These are phyloP conservation scores for Vaccinium myrtillus DNA, from an alignment of 148 eudicot genomes.

Conservation along the genomic window DNA sequence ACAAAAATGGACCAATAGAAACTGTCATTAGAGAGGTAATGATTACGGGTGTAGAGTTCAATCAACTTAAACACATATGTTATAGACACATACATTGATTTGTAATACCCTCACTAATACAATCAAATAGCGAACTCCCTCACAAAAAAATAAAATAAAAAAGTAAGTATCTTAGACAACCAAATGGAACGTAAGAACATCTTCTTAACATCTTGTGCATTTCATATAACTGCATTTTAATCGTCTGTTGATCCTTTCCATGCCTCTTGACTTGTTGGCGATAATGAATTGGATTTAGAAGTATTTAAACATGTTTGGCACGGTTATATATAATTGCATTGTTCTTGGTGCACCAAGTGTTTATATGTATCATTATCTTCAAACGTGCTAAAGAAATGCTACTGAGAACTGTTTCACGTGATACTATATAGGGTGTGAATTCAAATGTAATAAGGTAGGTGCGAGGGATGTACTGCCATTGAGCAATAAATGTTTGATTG, in stretches of 20 bases:
- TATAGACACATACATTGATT: too few relatives aligned
- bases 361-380: neutral
- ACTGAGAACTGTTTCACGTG: neutral
- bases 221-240: neutral
- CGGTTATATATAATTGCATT: neutral
- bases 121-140: neutral
- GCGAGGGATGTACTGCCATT: neutral
- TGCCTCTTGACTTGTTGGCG: neutral
- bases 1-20: neutral
- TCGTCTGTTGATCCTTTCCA: neutral
- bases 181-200: neutral
- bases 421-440: neutral
- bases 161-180: neutral
- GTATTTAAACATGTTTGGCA: neutral
- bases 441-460: neutral
- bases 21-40: neutral
- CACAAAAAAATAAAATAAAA: neutral
- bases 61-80: neutral
- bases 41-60: neutral
- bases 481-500: neutral
- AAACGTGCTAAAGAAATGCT: neutral
- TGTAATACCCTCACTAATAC: neutral
- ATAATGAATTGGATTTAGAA: neutral
- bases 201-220: neutral
- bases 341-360: slow-evolving; percentile 6